Base-by-base conservation (phyloP, 2,329 filamentous ascomycete species). In the Xylariaceae sp. region DNA sequence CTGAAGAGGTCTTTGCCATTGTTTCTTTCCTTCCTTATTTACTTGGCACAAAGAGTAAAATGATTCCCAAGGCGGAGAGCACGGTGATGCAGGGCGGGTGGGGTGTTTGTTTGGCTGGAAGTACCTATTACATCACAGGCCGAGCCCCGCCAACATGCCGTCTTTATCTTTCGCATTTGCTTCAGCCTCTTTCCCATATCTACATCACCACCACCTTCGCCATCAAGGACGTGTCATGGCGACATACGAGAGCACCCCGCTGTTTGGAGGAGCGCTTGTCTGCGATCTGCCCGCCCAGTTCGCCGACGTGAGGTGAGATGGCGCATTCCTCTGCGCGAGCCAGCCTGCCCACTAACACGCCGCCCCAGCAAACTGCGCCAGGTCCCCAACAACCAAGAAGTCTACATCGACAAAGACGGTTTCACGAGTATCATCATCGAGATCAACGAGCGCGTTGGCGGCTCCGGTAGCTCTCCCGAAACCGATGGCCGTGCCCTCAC, bases 401-500 rank as follows among this genome's bases (percentile, higher is more conserved):
- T 96, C 56, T 95, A 83, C 71, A 84, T 96, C 60, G 89, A 94
- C 64, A 77, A 80, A 53, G 77, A 86, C 52, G 90, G 89, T 40
- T 91, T 91, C 66, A 88, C 88, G 3, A 90, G 80, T 68, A 83
- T 95, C 64, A 91, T 95, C 57, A 79, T 96, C 66, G 92, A 97
- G 60, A 88, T 97, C 60, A 86, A 87, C 44, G 85, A 96, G 71
- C 85, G 87, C 45, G 84, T 95, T 19, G 78, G 80, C 48, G 63
- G 67, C 12, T 59, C 78, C 4, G 73, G 75, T 22, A 71, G 68
- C 34, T 68, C 72, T 2, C 72, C 80, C 16, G 77, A 82, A 58
- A 78, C 79, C 27, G 82, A 91, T 57, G 84, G 86, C 45, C 79
- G 77, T 36, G 88, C 89, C 19, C 70, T 85, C 60, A 81, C 82